Evolutionary conservation across 352 stramenopile species (phyloP).

Genomic region (Globisporangium mamillatum): DNA sequence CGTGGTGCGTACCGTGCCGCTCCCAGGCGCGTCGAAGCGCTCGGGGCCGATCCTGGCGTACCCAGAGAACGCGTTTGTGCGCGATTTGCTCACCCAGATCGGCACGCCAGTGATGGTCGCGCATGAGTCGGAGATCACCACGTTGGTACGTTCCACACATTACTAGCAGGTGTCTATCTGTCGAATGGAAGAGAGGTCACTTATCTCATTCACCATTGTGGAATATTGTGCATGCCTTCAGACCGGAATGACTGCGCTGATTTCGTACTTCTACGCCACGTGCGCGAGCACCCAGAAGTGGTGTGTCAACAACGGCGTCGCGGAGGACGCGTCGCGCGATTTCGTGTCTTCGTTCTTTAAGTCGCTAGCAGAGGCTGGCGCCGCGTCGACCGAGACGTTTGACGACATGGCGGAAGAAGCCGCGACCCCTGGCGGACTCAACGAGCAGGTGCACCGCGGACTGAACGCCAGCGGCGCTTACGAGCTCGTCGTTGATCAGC

Average conservation of each 20-base stretch:
- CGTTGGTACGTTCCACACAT: conserved; percentile 34
- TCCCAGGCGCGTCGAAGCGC: conserved; percentile 72
- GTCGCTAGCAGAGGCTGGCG: conserved; percentile 68
- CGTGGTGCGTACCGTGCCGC: conserved; percentile 76
- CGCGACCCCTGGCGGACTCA: conserved; percentile 75
- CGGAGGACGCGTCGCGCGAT: conserved; percentile 63
- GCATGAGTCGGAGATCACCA: conserved; percentile 79
- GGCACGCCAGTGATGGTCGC: conserved; percentile 83
- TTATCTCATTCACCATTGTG: conserved; percentile 1
- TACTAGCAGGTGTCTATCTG: background rate
- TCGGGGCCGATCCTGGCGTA: conserved; percentile 79
- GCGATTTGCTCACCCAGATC: conserved; percentile 73
- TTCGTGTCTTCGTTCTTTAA: conserved; percentile 86
- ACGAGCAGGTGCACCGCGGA: conserved; percentile 81
- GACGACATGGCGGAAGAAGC: conserved; percentile 84
- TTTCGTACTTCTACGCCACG: conserved; percentile 86
- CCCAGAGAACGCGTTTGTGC: conserved; percentile 61
- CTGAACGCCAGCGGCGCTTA: conserved; percentile 67
- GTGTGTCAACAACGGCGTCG: conserved; percentile 84
- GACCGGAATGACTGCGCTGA: conserved; percentile 83
- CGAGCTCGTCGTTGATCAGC: conserved; percentile 74
- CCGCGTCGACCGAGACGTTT: conserved; percentile 69
- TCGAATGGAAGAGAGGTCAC: background rate
- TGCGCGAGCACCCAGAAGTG: conserved; percentile 81
- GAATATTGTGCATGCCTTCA: conserved; percentile 15